These are phyloP conservation scores for Acer campestre DNA, from an alignment of 345 rosid genomes.

Conservation along the genomic window DNA sequence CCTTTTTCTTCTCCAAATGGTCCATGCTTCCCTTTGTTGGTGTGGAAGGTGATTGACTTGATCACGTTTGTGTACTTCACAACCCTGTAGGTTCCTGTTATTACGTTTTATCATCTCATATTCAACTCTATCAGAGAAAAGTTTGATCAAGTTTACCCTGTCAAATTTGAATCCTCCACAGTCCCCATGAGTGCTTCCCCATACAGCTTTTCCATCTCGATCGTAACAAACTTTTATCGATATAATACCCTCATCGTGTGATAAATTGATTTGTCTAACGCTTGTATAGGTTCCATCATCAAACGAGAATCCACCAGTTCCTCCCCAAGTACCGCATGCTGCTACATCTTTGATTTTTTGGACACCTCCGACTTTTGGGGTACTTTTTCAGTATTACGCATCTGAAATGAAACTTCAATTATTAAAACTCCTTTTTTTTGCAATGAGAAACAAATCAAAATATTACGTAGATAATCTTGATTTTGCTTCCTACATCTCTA, in stretches of 20 bases:
- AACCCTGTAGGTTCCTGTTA: constrained; percentile 68
- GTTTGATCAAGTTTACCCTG: constrained; percentile 39
- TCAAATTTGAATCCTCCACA: constrained; percentile 72
- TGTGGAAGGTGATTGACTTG: constrained; percentile 77
- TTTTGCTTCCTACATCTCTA: constrained; percentile 36
- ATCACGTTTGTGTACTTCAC: constrained; percentile 63
- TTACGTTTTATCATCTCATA: background rate
- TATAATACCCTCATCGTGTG: constrained; percentile 68
- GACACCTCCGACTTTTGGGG: constrained; percentile 42
- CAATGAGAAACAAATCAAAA: background rate
- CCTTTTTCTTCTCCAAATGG: constrained; percentile 92
- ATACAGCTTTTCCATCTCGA: constrained; percentile 63
- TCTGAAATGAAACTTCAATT: constrained; percentile 25
- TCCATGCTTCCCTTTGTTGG: constrained; percentile 77
- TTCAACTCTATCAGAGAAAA: background rate
- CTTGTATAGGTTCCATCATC: constrained; percentile 78
- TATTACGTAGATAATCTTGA: constrained; percentile 35
- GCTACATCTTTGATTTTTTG: background rate
- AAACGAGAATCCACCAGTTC: constrained; percentile 63
- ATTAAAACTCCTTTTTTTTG: background rate
- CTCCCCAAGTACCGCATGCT: constrained; percentile 88
- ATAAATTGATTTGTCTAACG: constrained; percentile 67
- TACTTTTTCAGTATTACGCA: constrained; percentile 26
- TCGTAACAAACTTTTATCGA: constrained; percentile 70
- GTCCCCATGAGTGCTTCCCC: constrained; percentile 95